phyloP scores from a whole-genome alignment of 1,284 basidiomycete genomes.

The Cryptococcus sp. region DNA sequence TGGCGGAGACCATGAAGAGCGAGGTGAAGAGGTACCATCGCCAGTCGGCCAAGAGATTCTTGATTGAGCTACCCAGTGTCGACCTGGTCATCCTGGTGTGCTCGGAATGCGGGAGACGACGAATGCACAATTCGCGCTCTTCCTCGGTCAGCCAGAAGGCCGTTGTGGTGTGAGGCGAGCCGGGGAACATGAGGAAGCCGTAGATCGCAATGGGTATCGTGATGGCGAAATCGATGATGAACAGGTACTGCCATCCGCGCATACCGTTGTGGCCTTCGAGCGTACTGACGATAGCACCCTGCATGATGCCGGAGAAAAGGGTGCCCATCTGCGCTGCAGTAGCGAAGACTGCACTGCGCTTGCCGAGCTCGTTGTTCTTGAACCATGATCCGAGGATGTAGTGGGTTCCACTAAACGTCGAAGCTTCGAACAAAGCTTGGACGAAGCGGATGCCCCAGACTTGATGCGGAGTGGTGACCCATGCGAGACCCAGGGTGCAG shows the following conservation, averaged over 20 bases:
- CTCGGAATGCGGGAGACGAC: slow-evolving; percentile 28
- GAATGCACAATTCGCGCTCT: slow-evolving; percentile 35
- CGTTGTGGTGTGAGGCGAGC: slow-evolving; percentile 39
- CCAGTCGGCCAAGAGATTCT: slow-evolving; percentile 27
- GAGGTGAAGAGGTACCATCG: slow-evolving; percentile 40
- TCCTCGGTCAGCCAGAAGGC: slow-evolving; percentile 44
- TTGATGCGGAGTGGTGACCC: slow-evolving; percentile 34
- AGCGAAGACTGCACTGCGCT: slow-evolving; percentile 45
- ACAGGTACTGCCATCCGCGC: slow-evolving; percentile 44
- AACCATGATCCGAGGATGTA: slow-evolving; percentile 51
- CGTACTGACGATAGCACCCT: slow-evolving; percentile 40
- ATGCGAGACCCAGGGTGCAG: slow-evolving; percentile 31
- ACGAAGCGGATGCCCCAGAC: slow-evolving; percentile 41
- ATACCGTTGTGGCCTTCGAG: slow-evolving; percentile 34
- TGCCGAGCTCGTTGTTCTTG: slow-evolving; percentile 46
- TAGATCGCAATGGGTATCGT: slow-evolving; percentile 44
- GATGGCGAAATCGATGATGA: slow-evolving; percentile 44
- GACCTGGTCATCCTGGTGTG: slow-evolving; percentile 35
- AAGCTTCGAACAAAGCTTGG: slow-evolving; percentile 42
- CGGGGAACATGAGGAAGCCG: slow-evolving; percentile 50
- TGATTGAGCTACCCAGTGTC: slow-evolving; percentile 26
- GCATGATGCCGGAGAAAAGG: slow-evolving; percentile 48
- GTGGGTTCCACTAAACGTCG: slow-evolving; percentile 38
- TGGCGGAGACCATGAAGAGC: slow-evolving; percentile 40
- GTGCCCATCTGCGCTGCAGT: slow-evolving; percentile 42